These are phyloP conservation scores for Eimeria necatrix DNA, from an alignment of 169 alveolate genomes.

Conservation along the genomic window DNA sequence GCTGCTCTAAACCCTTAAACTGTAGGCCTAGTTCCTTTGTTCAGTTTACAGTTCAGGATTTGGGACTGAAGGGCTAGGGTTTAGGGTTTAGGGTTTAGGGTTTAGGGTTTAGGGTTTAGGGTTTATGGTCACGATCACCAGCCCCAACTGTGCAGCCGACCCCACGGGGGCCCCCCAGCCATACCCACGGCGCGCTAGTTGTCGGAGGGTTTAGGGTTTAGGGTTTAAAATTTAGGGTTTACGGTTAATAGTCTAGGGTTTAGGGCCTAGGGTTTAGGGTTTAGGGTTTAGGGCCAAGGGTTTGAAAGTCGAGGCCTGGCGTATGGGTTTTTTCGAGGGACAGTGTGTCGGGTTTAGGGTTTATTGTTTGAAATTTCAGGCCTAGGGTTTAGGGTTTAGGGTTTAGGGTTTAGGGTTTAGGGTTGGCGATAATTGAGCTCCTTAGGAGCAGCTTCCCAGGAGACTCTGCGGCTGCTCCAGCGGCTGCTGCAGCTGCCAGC, in stretches of 20 bases:
- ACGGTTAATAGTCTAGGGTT: neutral
- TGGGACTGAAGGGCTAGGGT: too few relatives aligned
- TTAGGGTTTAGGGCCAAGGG: constrained; percentile 5
- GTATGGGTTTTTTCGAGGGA: neutral
- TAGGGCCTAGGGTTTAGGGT: constrained; percentile 23
- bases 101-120: neutral
- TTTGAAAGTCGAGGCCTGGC: too few relatives aligned
- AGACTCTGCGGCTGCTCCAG: neutral
- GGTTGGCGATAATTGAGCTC: neutral
- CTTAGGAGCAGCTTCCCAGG: too few relatives aligned
- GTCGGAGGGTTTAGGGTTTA: neutral
- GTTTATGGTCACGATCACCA: neutral
- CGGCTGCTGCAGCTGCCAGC: neutral
- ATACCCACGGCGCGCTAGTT: neutral
- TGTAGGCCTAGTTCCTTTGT: too few relatives aligned
- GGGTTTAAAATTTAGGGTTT: constrained; percentile 31
- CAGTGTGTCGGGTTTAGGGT: neutral
- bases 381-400: neutral
- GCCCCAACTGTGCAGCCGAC: neutral
- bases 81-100: too few relatives aligned
- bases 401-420: neutral
- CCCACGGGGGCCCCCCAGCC: neutral
- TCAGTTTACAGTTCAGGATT: too few relatives aligned
- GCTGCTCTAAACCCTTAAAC: too few relatives aligned
- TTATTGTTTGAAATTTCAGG: neutral